Conservation (phyloP, 257 asterid genomes). For the Handroanthus guayacan region DNA sequence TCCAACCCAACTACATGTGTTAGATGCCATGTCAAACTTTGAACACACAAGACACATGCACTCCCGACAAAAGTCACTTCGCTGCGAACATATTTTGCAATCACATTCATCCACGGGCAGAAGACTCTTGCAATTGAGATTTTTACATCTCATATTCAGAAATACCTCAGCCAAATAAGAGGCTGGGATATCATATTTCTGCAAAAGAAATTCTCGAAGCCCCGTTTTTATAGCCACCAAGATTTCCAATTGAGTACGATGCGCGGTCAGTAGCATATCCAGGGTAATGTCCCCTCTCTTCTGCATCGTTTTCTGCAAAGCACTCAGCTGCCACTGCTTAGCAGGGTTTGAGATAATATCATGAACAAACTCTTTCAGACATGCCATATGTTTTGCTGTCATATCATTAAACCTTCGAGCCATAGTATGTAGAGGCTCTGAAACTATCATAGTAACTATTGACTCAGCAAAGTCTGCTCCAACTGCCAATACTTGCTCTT, state of each 20-base stretch:
- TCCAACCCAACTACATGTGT: conserved; percentile 99
- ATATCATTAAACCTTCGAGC: conserved; percentile 69
- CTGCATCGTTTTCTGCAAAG: conserved; percentile 75
- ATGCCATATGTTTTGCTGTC: conserved; percentile 55
- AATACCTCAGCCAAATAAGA: conserved; percentile 83
- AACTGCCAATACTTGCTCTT: conserved; percentile 55
- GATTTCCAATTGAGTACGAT: conserved; percentile 78
- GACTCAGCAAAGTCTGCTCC: conserved; percentile 84
- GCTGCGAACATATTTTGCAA: conserved; percentile 77
- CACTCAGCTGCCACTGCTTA: conserved; percentile 77
- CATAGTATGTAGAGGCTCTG: conserved; percentile 73
- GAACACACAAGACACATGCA: conserved; percentile 99
- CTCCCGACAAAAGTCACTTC: conserved; percentile 86
- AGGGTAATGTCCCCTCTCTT: conserved; percentile 69
- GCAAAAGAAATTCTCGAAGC: conserved; percentile 68
- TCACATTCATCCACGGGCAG: conserved; percentile 94
- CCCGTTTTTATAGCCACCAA: conserved; percentile 88
- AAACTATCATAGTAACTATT: conserved; percentile 72
- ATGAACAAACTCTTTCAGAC: conserved; percentile 70
- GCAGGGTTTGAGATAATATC: conserved; percentile 71
- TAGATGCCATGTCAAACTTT: conserved; percentile 90
- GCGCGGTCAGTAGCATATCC: conserved; percentile 67
- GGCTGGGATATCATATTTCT: conserved; percentile 54
- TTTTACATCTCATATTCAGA: conserved; percentile 79
- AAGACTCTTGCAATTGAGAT: conserved; percentile 71